Base-by-base conservation (phyloP, 2,329 filamentous ascomycete genomes). In the Coccinonectria pachysandricola region DNA sequence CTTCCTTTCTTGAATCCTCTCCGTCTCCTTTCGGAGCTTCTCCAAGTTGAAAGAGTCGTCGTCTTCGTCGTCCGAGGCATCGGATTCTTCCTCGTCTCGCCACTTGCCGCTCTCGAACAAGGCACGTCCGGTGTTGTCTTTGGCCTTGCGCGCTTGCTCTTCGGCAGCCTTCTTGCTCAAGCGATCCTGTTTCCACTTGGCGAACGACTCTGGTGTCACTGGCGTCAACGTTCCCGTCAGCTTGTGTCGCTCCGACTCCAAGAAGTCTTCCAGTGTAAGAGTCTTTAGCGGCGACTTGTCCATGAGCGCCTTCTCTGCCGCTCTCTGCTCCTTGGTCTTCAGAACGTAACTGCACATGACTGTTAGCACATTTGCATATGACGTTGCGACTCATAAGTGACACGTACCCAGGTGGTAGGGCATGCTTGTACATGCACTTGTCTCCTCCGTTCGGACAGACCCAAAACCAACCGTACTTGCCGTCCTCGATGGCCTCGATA, bases 401-500 rank as follows among this genome's bases (percentile, higher is more conserved):
- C 27, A 73, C 81, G 50, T 74, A 92, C 83, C 91, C 91, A 49
- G 87, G 82, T 45, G 92, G 91, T 46, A 98, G 68, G 48, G 82
- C 86, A 57, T 98, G 91, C 60, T 82, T 87, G 55, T 98, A 98
- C 79, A 91, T 96, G 80, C 91, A 98, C 59, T 94, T 84, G 53
- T 98, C 81, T 38, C 83, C 88, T 40, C 86, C 87, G 50, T 96
- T 96, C 23, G 91, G 91, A 70, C 91, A 98, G 33, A 76, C 69
- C 91, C 91, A 98, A 62, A 98, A 96, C 91, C 91, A 98, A 37
- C 91, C 91, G 49, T 98, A 98, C 60, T 96, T 98, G 48, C 86
- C 83, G 52, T 98, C 91, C 60, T 98, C 91, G 37, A 98, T 91
- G 14, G 91, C 91, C 43, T 87, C 79, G 53, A 96, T 91, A 55